Conservation (phyloP, 768 basidiomycete species). For the Chalciporus pseudorubinellus region DNA sequence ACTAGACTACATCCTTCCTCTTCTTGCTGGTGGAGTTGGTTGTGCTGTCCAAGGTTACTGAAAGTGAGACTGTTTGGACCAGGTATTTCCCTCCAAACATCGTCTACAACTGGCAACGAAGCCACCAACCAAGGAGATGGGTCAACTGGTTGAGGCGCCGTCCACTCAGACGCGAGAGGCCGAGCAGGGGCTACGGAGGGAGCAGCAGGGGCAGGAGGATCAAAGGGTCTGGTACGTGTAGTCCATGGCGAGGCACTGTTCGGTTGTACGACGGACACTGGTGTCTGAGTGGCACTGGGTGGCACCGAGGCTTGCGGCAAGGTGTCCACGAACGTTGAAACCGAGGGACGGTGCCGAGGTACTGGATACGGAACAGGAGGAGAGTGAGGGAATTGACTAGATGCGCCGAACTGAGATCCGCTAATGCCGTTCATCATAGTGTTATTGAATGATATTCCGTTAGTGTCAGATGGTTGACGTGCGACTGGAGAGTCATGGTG, state of each 20-base stretch:
- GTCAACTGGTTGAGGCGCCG: slow-evolving; percentile 32
- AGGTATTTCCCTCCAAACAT: slow-evolving; percentile 44
- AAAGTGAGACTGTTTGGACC: slow-evolving; percentile 53
- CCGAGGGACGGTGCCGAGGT: slow-evolving; percentile 20
- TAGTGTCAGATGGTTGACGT: slow-evolving; percentile 24
- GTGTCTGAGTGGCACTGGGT: slow-evolving; percentile 18
- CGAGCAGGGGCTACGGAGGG: slow-evolving; percentile 24
- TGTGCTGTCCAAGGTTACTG: slow-evolving; percentile 58
- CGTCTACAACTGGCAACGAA: slow-evolving; percentile 45
- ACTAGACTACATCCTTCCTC: slow-evolving; percentile 20
- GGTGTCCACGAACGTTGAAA: slow-evolving; percentile 24
- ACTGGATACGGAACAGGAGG: slow-evolving; percentile 18
- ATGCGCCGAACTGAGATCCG: slow-evolving; percentile 20
- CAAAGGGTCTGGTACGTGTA: slow-evolving; percentile 15
- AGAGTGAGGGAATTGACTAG: slow-evolving; percentile 20
- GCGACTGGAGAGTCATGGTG: slow-evolving; percentile 24
- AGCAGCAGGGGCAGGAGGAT: slow-evolving; percentile 16
- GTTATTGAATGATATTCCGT: slow-evolving; percentile 22
- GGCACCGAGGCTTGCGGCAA: slow-evolving; percentile 16
- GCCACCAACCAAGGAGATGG: slow-evolving; percentile 57
- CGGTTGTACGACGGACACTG: slow-evolving; percentile 23
- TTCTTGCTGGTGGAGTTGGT: slow-evolving; percentile 47
- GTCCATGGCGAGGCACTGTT: slow-evolving; percentile 25
- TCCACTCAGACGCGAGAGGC: slow-evolving; percentile 39
- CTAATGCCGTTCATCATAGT: slow-evolving; percentile 15